phyloP scores from a whole-genome alignment of 2,329 filamentous ascomycete genomes.

The Aureobasidium sp. region DNA sequence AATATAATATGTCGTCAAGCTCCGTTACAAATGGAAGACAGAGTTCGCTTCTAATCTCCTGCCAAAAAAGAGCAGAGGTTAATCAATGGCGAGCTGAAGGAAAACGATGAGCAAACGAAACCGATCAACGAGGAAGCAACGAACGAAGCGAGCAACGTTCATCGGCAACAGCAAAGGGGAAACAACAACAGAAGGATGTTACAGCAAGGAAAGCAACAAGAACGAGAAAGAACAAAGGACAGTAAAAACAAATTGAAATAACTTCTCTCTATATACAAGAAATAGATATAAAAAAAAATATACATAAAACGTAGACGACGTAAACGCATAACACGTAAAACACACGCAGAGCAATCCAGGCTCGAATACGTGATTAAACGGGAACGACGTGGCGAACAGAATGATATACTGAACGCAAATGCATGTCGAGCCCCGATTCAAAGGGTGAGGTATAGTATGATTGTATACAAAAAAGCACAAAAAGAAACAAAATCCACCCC shows the following conservation, averaged over 20 bases:
- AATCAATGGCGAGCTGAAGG: too few species aligned
- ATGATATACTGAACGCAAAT: background rate
- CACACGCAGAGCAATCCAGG: constrained; percentile 7
- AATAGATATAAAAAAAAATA: background rate
- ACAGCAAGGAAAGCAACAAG: too few species aligned
- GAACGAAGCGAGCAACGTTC: too few species aligned
- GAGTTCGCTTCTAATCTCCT: background rate
- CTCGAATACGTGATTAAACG: constrained; percentile 3
- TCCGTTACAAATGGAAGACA: background rate
- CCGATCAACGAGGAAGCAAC: too few species aligned
- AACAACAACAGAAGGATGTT: too few species aligned
- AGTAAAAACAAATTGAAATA: constrained; percentile 13
- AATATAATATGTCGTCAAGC: background rate
- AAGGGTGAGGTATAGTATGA: background rate
- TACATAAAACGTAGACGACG: constrained; percentile 1
- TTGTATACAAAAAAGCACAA: constrained; percentile 5
- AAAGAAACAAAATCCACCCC: background rate
- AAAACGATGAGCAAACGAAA: too few species aligned
- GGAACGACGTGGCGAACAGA: background rate
- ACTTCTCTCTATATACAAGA: constrained; percentile 10
- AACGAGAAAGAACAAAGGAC: background rate
- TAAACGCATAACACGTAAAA: background rate
- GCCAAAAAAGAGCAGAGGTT: too few species aligned
- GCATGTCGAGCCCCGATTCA: background rate
- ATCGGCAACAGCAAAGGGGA: too few species aligned